phyloP scores from a whole-genome alignment of 768 basidiomycete genomes.

The Tephrocybe sp. region DNA sequence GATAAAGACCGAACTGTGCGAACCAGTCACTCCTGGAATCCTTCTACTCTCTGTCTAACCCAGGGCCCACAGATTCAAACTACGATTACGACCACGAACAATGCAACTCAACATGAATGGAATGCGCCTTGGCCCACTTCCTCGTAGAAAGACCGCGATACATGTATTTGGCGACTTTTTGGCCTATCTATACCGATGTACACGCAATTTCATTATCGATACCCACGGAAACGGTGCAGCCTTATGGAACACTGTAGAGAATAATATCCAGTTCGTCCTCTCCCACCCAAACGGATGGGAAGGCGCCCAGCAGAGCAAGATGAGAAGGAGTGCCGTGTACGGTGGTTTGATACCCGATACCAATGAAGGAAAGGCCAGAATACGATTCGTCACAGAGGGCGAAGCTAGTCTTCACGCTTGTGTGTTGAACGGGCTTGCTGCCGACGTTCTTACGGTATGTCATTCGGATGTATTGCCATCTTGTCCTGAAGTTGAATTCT shows the following conservation, averaged over 20 bases:
- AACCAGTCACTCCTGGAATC: slow-evolving; percentile 12
- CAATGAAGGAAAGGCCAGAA: slow-evolving; percentile 66
- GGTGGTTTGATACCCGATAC: slow-evolving; percentile 75
- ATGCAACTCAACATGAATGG: slow-evolving; percentile 86
- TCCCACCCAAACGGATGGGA: slow-evolving; percentile 87
- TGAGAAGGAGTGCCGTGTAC: slow-evolving; percentile 70
- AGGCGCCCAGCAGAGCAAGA: slow-evolving; percentile 71
- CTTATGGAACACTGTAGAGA: slow-evolving; percentile 70
- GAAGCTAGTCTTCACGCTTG: slow-evolving; percentile 84
- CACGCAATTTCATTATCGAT: slow-evolving; percentile 71
- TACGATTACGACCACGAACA: slow-evolving; percentile 70
- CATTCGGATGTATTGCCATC: not conserved
- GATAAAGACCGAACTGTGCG: slow-evolving; percentile 75
- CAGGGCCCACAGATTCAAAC: slow-evolving; percentile 64
- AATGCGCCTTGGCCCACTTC: slow-evolving; percentile 70
- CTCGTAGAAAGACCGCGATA: slow-evolving; percentile 62
- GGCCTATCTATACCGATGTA: slow-evolving; percentile 70
- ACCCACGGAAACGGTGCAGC: slow-evolving; percentile 77
- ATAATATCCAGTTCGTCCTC: slow-evolving; percentile 69
- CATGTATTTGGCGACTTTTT: slow-evolving; percentile 82
- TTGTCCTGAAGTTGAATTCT: not conserved
- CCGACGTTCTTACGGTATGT: slow-evolving; percentile 70
- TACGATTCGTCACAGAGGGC: slow-evolving; percentile 80
- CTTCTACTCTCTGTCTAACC: not conserved
- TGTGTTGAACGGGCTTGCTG: slow-evolving; percentile 72